Evolutionary conservation across 2,329 filamentous ascomycete genomes (phyloP).

Genomic region (Botrytis medusae): DNA sequence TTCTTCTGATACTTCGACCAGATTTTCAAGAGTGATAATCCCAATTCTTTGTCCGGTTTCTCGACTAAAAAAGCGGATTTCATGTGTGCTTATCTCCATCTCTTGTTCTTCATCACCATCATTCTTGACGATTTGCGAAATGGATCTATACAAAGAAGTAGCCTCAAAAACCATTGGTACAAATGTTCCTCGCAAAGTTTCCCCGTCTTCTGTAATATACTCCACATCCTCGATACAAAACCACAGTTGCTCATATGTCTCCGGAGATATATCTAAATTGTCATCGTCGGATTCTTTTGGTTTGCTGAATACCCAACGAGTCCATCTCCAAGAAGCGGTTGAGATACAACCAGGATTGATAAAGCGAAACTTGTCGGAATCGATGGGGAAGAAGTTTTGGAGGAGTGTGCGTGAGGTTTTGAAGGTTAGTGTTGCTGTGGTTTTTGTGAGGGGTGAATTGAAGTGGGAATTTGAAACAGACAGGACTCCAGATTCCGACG

Average conservation of each 20-base stretch:
- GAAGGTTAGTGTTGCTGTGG: slow-evolving; percentile 31
- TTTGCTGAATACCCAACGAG: neutral
- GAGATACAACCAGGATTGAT: slow-evolving; percentile 57
- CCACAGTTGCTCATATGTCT: neutral
- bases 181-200: neutral
- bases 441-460: slow-evolving; percentile 39
- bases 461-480: slow-evolving; percentile 32
- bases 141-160: neutral
- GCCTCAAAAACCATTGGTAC: neutral
- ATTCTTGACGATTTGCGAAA: neutral
- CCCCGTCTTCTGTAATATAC: neutral
- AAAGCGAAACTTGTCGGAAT: slow-evolving; percentile 27
- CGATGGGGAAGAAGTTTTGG: slow-evolving; percentile 42
- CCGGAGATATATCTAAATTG: neutral
- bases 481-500: neutral
- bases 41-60: neutral
- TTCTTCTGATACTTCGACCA: neutral
- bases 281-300: neutral
- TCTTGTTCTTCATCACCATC: neutral
- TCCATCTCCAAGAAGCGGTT: slow-evolving; percentile 56
- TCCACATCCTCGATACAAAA: slow-evolving; percentile 2
- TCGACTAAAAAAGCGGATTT: neutral
- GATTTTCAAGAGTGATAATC: neutral
- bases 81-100: neutral
- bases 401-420: slow-evolving; percentile 43